Conservation (phyloP, 805 yeast genomes). For the Pichia sporocuriosa region DNA sequence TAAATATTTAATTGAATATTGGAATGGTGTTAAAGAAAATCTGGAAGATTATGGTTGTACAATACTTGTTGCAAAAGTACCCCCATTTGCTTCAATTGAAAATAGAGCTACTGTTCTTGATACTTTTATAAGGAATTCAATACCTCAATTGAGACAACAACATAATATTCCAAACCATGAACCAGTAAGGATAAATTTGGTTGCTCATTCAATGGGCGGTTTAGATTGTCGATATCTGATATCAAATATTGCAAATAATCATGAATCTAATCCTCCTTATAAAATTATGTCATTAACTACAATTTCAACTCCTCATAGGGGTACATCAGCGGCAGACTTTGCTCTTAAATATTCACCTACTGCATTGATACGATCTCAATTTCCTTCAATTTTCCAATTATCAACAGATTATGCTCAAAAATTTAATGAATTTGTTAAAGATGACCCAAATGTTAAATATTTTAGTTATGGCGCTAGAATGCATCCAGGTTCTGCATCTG, state of each 20-base stretch:
- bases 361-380: slow-evolving; percentile 14
- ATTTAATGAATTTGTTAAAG: slow-evolving; percentile 46
- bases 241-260: slow-evolving; percentile 37
- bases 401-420: slow-evolving; percentile 46
- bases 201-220: slow-evolving; percentile 96
- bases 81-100: slow-evolving; percentile 72
- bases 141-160: slow-evolving; percentile 14
- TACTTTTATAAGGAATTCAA: slow-evolving; percentile 36
- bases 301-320: slow-evolving; percentile 82
- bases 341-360: slow-evolving; percentile 32
- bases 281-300: slow-evolving; percentile 71
- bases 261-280: slow-evolving; percentile 26
- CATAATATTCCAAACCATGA: slow-evolving; percentile 26
- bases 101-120: slow-evolving; percentile 58
- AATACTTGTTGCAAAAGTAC: slow-evolving; percentile 69
- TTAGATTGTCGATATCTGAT: slow-evolving; percentile 76
- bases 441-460: slow-evolving; percentile 61
- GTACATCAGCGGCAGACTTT: slow-evolving; percentile 76
- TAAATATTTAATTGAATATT: slow-evolving; percentile 54
- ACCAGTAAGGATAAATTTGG: slow-evolving; percentile 54
- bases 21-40: slow-evolving; percentile 71
- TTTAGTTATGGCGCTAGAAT: slow-evolving; percentile 80
- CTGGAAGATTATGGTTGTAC: slow-evolving; percentile 56
- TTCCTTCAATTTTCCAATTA: slow-evolving; percentile 51
- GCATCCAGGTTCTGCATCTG: slow-evolving; percentile 52